Percentiles rank a stretch among this genome's conserved stretches.
Conservation (phyloP, 2,329 filamentous ascomycete genomes). For the Fusarium longipes region DNA sequence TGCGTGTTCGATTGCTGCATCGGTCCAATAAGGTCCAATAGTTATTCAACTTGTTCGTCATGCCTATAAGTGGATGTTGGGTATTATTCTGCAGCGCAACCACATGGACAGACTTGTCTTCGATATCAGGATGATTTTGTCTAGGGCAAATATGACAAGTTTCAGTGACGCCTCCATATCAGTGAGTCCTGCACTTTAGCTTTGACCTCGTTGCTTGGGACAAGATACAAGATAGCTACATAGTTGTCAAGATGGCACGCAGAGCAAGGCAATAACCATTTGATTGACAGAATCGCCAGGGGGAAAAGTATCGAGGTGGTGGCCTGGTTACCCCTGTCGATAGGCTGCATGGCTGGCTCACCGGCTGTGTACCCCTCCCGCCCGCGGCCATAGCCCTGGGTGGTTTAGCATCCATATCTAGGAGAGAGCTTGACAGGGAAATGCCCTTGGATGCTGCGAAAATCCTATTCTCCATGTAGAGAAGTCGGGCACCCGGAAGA, state of each 20-base stretch:
- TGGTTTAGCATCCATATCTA: slow-evolving; percentile 10
- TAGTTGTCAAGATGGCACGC: slow-evolving; percentile 4
- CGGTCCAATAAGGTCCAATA: slow-evolving; percentile 4
- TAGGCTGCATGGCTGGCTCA: slow-evolving; percentile 42
- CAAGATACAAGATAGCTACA: slow-evolving; percentile 16
- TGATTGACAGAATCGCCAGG: slow-evolving; percentile 37
- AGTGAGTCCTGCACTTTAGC: not conserved
- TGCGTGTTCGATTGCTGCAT: not conserved
- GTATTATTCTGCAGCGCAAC: slow-evolving; percentile 21
- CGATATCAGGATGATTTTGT: not conserved
- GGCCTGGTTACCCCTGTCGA: slow-evolving; percentile 37
- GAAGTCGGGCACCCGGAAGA: slow-evolving; percentile 26
- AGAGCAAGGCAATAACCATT: slow-evolving; percentile 12
- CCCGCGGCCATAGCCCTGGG: slow-evolving; percentile 38
- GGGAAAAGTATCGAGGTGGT: slow-evolving; percentile 19
- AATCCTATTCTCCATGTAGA: slow-evolving; percentile 19
- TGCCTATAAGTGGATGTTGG: slow-evolving; percentile 1
- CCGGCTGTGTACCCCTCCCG: slow-evolving; percentile 38
- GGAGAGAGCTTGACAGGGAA: slow-evolving; percentile 27
- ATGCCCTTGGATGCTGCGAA: slow-evolving; percentile 1
- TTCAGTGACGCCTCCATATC: slow-evolving; percentile 17
- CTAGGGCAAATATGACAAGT: not conserved
- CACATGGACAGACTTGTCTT: slow-evolving; percentile 8
- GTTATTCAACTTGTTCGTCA: slow-evolving; percentile 2
- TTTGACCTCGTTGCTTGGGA: slow-evolving; percentile 12